Evolutionary conservation across 106 monocot species (phyloP), one percentile per base, ranked within the genome.

Genomic region (Chionographis japonica): DNA sequence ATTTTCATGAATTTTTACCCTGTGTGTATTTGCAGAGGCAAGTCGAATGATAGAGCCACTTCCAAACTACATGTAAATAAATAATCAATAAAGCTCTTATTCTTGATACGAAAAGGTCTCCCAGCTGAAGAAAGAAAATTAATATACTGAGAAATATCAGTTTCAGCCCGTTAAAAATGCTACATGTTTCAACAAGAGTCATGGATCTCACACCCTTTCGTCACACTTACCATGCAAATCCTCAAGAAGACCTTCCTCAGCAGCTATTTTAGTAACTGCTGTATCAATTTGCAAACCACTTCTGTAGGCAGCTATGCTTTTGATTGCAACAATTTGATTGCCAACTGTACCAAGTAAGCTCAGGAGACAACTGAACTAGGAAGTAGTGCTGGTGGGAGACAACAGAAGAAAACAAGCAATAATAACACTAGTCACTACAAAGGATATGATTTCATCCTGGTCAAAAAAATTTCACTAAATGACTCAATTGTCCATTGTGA

Each of bases 231-330:
- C 87, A 75, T 58, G 68, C 49, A 90, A 72, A 37, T 90, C 87
- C 59, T 88, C 75, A 74, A 68, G 59, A 73, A 99, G 85, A 54
- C 93, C 89, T 80, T 85, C 83, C 68, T 92, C 93, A 35, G 98
- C 98, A 74, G 67, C 80, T 35, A 50, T 68, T 72, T 81, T 83
- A 70, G 77, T 84, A 43, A 93, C 83, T 60, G 77, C 58, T 58
- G 90, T 75, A 75, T 93, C 81, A 74, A 99, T 99, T 49, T 88
- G 62, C 15, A 99, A 62, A 58, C 98, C 98, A 76, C 93, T 93
- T 88, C 93, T 78, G 62, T 99, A 93, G 72, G 98, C 93, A 68
- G 83, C 93, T 78, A 99, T 88, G 77, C 93, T 99, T 73, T 99
- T 99, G 66, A 99, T 52, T 51, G 75, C 87, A 71, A 99, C 90